These are phyloP conservation scores for Rasamsonia emersonii DNA, from an alignment of 2,329 filamentous ascomycete species.

Conservation along the genomic window DNA sequence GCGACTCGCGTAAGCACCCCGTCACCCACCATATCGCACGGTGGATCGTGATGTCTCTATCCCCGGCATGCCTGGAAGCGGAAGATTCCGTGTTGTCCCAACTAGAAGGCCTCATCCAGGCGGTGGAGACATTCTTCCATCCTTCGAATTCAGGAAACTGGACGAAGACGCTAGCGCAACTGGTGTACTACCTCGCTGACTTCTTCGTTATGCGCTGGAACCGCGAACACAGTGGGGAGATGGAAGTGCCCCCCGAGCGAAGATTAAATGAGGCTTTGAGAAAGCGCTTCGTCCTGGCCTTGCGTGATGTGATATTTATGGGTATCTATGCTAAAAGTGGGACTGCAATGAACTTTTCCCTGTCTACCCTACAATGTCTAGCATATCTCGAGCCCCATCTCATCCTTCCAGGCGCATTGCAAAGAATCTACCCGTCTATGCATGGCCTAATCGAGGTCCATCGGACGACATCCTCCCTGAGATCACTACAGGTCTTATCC, in stretches of 20 bases:
- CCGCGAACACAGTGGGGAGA: slow-evolving; percentile 83
- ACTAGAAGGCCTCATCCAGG: slow-evolving; percentile 85
- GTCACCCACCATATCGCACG: slow-evolving; percentile 84
- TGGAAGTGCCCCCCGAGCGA: slow-evolving; percentile 73
- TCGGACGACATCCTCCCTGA: slow-evolving; percentile 85
- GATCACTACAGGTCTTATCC: slow-evolving; percentile 83
- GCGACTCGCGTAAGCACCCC: slow-evolving; percentile 89
- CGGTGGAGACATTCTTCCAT: slow-evolving; percentile 97
- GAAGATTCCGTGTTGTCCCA: slow-evolving; percentile 72
- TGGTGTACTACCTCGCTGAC: slow-evolving; percentile 87
- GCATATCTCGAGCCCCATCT: slow-evolving; percentile 85
- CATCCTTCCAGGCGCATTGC: slow-evolving; percentile 84
- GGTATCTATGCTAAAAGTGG: slow-evolving; percentile 94
- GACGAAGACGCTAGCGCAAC: slow-evolving; percentile 81
- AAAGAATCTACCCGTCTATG: slow-evolving; percentile 93
- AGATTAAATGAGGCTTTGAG: slow-evolving; percentile 74
- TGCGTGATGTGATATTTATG: slow-evolving; percentile 95
- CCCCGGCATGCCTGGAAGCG: slow-evolving; percentile 69
- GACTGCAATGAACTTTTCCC: slow-evolving; percentile 82
- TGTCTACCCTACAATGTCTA: slow-evolving; percentile 80
- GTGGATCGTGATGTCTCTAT: slow-evolving; percentile 88
- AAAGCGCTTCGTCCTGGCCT: slow-evolving; percentile 75
- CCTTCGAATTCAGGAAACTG: slow-evolving; percentile 90
- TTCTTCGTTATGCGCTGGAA: slow-evolving; percentile 98
- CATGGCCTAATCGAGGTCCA: slow-evolving; percentile 97